These are phyloP conservation scores for Casuarina equisetifolia DNA, from an alignment of 306 rosid genomes.

Conservation along the genomic window DNA sequence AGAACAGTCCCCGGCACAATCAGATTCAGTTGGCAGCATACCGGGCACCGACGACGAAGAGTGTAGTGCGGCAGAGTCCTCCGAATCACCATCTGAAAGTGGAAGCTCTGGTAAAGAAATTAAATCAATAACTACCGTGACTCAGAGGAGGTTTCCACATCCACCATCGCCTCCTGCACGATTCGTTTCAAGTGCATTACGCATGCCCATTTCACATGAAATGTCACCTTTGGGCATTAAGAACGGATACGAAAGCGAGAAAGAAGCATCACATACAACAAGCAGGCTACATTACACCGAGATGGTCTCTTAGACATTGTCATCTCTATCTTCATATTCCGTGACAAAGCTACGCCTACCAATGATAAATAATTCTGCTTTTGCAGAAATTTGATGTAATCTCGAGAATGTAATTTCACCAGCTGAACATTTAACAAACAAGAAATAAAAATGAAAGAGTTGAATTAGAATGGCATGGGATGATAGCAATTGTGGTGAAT, in stretches of 20 bases:
- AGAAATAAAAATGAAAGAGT: not conserved
- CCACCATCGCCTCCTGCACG: slow-evolving; percentile 51
- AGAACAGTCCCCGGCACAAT: slow-evolving; percentile 46
- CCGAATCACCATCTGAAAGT: slow-evolving; percentile 23
- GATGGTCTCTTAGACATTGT: slow-evolving; percentile 9
- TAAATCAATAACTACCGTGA: not conserved
- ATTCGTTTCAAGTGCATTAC: slow-evolving; percentile 20
- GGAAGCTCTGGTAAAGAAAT: slow-evolving; percentile 18
- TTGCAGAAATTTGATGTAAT: not conserved
- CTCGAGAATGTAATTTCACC: not conserved
- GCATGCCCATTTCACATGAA: slow-evolving; percentile 14
- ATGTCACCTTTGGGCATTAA: slow-evolving; percentile 20
- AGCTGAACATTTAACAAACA: not conserved
- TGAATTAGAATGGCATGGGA: not conserved
- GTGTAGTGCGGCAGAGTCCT: slow-evolving; percentile 18
- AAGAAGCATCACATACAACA: slow-evolving; percentile 5
- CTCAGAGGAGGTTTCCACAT: slow-evolving; percentile 20
- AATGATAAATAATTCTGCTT: not conserved
- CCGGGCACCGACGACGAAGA: slow-evolving; percentile 31
- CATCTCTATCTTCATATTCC: not conserved
- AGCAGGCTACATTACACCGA: slow-evolving; percentile 11
- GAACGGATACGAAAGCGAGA: slow-evolving; percentile 11
- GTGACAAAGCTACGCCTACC: not conserved
- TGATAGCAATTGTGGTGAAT: no score
- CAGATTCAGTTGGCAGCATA: slow-evolving; percentile 39